Evolutionary conservation across 345 rosid genomes (phyloP).

Genomic region (Gossypium bickii): DNA sequence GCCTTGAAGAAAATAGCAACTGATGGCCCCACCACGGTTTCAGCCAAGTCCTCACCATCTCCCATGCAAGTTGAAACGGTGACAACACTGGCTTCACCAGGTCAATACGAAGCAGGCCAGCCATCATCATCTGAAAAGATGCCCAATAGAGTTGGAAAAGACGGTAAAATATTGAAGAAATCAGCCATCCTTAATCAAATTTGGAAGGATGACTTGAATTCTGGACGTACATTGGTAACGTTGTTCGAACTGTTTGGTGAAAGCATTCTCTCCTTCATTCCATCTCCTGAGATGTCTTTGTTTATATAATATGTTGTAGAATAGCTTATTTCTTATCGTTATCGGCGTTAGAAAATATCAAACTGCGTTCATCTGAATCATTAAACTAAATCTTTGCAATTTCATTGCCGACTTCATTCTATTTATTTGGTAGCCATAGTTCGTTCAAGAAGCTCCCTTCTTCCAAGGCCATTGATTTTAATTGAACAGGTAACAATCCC

Average conservation of each 20-base stretch:
- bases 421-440: background rate
- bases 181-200: constrained; percentile 54
- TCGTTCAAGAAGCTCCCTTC: background rate
- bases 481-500: background rate
- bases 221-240: constrained; percentile 57
- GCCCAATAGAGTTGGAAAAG: constrained; percentile 26
- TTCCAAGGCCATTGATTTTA: background rate
- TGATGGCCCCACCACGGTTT: constrained; percentile 38
- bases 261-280: constrained; percentile 62
- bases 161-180: constrained; percentile 28
- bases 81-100: constrained; percentile 27
- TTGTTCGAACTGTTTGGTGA: constrained; percentile 73
- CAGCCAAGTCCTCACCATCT: constrained; percentile 30
- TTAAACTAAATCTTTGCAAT: background rate
- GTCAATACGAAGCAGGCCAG: constrained; percentile 32
- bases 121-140: constrained; percentile 39
- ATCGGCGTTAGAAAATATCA: constrained; percentile 1
- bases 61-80: constrained; percentile 38
- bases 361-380: background rate
- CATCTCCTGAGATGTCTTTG: constrained; percentile 69
- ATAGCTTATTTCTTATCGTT: background rate
- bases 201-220: constrained; percentile 77
- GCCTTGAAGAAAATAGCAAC: constrained; percentile 49
- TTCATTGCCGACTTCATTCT: background rate
- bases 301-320: constrained; percentile 44